These are phyloP conservation scores for Bryoerythrophyllum caledonicum DNA, from an alignment of 225 moss, liverwort and hornwort species.

Conservation along the genomic window DNA sequence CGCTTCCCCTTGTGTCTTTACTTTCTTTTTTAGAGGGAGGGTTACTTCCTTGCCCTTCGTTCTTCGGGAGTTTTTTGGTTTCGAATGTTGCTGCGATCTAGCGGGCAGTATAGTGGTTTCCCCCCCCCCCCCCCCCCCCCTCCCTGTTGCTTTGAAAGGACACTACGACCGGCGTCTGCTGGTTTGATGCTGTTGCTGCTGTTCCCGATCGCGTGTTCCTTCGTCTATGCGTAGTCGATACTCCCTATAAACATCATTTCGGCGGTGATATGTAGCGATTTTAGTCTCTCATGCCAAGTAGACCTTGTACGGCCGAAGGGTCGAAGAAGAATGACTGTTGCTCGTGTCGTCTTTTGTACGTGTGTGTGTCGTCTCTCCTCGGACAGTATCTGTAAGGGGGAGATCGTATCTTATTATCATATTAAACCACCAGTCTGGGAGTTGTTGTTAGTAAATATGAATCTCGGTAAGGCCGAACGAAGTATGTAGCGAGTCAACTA, in stretches of 20 bases:
- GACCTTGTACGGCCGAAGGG: conserved; percentile 32
- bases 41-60: no score
- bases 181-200: neutral
- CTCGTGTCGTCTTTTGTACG: neutral
- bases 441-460: neutral
- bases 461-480: conserved; percentile 16
- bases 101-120: neutral
- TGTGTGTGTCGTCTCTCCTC: conserved; percentile 2
- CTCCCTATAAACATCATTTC: conserved; percentile 20
- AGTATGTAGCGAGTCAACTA: conserved; percentile 7
- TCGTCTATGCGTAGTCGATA: conserved; percentile 5
- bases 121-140: no score
- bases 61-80: neutral
- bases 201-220: conserved; percentile 16
- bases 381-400: neutral
- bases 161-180: conserved; percentile 15
- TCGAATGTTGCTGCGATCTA: conserved; percentile 10
- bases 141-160: neutral
- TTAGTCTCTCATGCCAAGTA: conserved; percentile 22
- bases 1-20: neutral
- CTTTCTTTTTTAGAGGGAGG: neutral
- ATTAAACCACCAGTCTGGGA: neutral
- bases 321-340: neutral
- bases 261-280: conserved; percentile 18
- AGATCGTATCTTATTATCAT: neutral